A percentile compares a stretch with the other conserved stretches of the same genome.
Conservation (phyloP, 2,329 filamentous ascomycete genomes). For the Lasiodiplodia gonubiensis region DNA sequence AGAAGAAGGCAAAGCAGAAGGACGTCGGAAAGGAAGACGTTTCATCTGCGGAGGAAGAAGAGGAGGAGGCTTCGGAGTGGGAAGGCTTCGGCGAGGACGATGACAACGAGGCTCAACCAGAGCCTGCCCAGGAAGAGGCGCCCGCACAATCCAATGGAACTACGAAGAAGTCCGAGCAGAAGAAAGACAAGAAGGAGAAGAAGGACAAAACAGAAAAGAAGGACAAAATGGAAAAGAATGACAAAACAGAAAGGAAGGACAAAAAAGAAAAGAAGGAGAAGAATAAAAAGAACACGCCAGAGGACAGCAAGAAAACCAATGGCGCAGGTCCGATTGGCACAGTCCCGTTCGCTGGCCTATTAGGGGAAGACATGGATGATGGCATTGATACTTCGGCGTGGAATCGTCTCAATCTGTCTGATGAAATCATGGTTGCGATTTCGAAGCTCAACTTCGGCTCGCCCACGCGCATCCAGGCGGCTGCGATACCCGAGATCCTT, state of each 20-base stretch:
- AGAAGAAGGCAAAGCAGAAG: constrained; percentile 36
- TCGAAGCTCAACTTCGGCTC: constrained; percentile 78
- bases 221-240: constrained; percentile 34
- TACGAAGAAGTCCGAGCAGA: constrained; percentile 34
- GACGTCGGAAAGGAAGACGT: constrained; percentile 32
- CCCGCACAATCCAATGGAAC: constrained; percentile 27
- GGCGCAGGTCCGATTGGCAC: constrained; percentile 47
- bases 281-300: constrained; percentile 35
- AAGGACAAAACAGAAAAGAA: constrained; percentile 31
- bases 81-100: constrained; percentile 40
- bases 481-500: constrained; percentile 80
- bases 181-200: constrained; percentile 32
- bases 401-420: constrained; percentile 74
- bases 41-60: constrained; percentile 29
- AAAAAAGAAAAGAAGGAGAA: constrained; percentile 38
- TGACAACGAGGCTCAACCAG: constrained; percentile 41
- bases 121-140: constrained; percentile 34
- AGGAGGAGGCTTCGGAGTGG: constrained; percentile 40
- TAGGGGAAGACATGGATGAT: constrained; percentile 59
- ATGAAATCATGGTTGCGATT: constrained; percentile 73
- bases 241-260: constrained; percentile 31
- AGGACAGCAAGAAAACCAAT: constrained; percentile 37
- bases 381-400: constrained; percentile 79
- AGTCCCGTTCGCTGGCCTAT: constrained; percentile 62
- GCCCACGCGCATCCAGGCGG: constrained; percentile 81